Evolutionary conservation across 192 early-diverging fungal genomes (phyloP).

Genomic region (Coemansia asiatica): DNA sequence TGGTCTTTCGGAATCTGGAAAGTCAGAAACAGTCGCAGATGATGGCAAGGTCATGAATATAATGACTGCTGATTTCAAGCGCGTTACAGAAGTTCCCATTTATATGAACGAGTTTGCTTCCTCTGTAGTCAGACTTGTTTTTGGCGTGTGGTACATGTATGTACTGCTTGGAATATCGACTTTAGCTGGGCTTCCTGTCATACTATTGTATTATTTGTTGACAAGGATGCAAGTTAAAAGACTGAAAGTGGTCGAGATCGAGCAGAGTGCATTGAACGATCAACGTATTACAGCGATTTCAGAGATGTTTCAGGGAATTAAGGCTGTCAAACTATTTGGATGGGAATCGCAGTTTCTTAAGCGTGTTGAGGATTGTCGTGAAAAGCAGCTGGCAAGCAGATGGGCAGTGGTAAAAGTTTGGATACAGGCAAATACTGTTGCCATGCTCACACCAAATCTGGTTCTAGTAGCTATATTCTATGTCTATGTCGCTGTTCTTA

Average conservation of each 20-base stretch:
- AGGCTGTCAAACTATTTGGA: slow-evolving; percentile 90
- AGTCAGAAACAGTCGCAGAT: slow-evolving; percentile 31
- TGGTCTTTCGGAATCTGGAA: slow-evolving; percentile 17
- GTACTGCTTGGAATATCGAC: slow-evolving; percentile 78
- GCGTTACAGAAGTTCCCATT: slow-evolving; percentile 55
- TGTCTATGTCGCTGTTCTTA: slow-evolving; percentile 60
- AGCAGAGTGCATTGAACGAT: slow-evolving; percentile 63
- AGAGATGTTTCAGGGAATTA: slow-evolving; percentile 86
- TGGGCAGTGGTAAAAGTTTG: slow-evolving; percentile 57
- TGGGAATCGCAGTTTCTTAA: slow-evolving; percentile 78
- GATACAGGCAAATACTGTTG: slow-evolving; percentile 56
- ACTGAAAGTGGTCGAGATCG: slow-evolving; percentile 57
- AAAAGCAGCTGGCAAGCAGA: slow-evolving; percentile 60
- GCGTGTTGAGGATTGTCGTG: slow-evolving; percentile 64
- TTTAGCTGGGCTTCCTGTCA: slow-evolving; percentile 69
- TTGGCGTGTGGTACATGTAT: slow-evolving; percentile 71
- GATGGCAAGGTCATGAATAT: slow-evolving; percentile 70
- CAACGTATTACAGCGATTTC: slow-evolving; percentile 78
- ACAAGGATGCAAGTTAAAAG: slow-evolving; percentile 57
- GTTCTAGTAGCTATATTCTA: slow-evolving; percentile 64
- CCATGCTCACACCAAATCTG: slow-evolving; percentile 55
- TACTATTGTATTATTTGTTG: slow-evolving; percentile 64
- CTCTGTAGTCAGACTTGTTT: slow-evolving; percentile 62
- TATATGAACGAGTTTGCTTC: slow-evolving; percentile 64
- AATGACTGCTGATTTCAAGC: slow-evolving; percentile 69